Evolutionary conservation across 2,329 filamentous ascomycete species (phyloP).

Genomic region (Xylaria multiplex): DNA sequence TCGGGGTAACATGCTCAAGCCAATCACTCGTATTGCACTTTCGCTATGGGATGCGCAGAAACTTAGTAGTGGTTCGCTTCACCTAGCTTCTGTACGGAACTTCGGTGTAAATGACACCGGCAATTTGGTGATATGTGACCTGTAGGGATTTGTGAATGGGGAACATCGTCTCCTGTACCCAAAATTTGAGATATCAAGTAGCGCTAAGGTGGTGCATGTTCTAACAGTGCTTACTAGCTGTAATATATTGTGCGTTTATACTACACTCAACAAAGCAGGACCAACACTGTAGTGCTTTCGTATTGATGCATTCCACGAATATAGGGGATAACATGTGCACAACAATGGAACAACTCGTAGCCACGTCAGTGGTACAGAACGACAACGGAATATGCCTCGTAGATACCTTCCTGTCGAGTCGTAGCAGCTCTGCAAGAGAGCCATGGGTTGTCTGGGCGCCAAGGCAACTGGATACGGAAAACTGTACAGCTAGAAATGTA

Average conservation of each 20-base stretch:
- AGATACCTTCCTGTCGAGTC: conserved; percentile 37
- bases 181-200: neutral
- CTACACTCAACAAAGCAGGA: conserved; percentile 28
- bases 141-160: neutral
- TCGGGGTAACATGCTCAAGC: conserved; percentile 1
- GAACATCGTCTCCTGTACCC: conserved; percentile 1
- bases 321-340: conserved; percentile 1
- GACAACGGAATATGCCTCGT: conserved; percentile 23
- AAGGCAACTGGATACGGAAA: conserved; percentile 32
- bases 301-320: conserved; percentile 21
- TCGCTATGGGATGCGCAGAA: neutral
- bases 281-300: conserved; percentile 6
- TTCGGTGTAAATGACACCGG: neutral
- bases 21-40: conserved; percentile 2
- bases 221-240: conserved; percentile 1
- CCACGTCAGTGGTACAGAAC: conserved; percentile 33
- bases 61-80: neutral
- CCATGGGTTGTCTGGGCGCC: conserved; percentile 33
- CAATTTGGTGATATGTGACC: neutral
- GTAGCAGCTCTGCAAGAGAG: conserved; percentile 31
- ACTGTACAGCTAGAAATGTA: conserved; percentile 29
- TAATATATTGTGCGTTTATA: conserved; percentile 12
- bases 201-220: neutral
- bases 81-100: neutral
- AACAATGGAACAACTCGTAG: conserved; percentile 9